A percentile compares a stretch with the other conserved stretches of the same genome.
Evolutionary conservation across 2,329 filamentous ascomycete genomes (phyloP).

Genomic region (Neonectria punicea): DNA sequence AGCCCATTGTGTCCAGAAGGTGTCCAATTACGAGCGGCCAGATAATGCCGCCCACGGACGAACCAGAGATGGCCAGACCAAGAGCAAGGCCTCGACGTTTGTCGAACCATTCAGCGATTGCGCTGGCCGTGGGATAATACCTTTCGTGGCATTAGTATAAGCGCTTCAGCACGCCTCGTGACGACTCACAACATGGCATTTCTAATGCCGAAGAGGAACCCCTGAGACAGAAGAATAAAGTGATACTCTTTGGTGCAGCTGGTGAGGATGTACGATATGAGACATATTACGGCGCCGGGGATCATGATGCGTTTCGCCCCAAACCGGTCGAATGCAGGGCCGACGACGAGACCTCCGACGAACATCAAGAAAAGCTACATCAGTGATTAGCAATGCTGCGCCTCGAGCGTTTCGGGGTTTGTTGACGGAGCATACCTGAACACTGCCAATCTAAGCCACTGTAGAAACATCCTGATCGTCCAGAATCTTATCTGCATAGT

Average conservation of each 20-base stretch:
- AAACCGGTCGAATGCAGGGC: conserved; percentile 53
- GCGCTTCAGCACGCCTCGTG: not conserved
- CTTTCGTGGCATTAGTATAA: not conserved
- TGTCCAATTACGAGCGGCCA: conserved; percentile 44
- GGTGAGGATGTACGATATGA: conserved; percentile 51
- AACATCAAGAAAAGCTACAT: conserved; percentile 53
- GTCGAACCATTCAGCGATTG: conserved; percentile 48
- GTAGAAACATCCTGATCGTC: conserved; percentile 43
- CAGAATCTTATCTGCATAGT: conserved; percentile 53
- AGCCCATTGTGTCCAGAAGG: conserved; percentile 23
- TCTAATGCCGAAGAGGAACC: conserved; percentile 54
- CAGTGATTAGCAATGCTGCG: not conserved
- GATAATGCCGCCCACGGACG: conserved; percentile 45
- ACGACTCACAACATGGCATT: conserved; percentile 49
- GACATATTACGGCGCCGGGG: conserved; percentile 48
- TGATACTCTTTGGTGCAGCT: conserved; percentile 48
- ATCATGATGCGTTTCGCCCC: conserved; percentile 50
- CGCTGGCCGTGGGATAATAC: conserved; percentile 45
- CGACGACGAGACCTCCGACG: conserved; percentile 51
- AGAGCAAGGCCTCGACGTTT: conserved; percentile 45
- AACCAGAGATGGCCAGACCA: conserved; percentile 45
- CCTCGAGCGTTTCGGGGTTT: too few species aligned
- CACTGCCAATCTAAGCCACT: conserved; percentile 55
- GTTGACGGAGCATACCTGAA: conserved; percentile 35
- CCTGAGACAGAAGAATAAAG: conserved; percentile 53